Evolutionary conservation across 768 basidiomycete species (phyloP), one percentile per base, ranked within the genome.

Genomic region (Russula sp.): DNA sequence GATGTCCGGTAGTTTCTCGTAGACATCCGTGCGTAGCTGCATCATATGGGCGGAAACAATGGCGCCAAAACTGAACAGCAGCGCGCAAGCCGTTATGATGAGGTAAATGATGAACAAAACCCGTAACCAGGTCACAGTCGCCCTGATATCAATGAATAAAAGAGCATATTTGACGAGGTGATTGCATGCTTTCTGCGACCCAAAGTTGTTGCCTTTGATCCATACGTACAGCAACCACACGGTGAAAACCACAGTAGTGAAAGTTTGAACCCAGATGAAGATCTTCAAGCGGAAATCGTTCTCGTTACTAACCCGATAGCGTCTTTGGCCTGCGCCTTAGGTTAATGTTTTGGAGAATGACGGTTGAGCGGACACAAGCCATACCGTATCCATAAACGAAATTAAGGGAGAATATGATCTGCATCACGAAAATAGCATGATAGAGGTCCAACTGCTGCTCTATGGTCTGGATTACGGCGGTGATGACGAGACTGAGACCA

Each of bases 361-460:
- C 22, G 24, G 11, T 18, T 36, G 24, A 53, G 24, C 4, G 20
- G 26, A 30, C 5, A 30, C 14, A 40, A 24, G 52, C 7, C 44
- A 28, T 55, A 61, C 63, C 59, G 38, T 60, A 55, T 26, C 16
- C 11, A 30, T 50, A 64, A 13, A 64, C 53, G 5, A 55, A 40
- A 30, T 44, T 52, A 10, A 64, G 58, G n/a, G 58, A 56, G 36
- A 56, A 49, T 9, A 61, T 42, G 2, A 50, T 54, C 16, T 64
- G 59, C 63, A 61, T 64, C 8, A 64, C 63, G 48, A 60, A 40
- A 9, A 64, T 50, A 0, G 63, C 63, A 50, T 64, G 63, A 56
- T 64, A 64, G 30, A 64, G 26, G 48, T 64, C 59, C 13, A 64
- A 30, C 20, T 60, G 38, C 3, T 28, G 1, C 30, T 60, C 46